These are phyloP conservation scores for Diospyros lotus DNA, from an alignment of 148 eudicot genomes.

Conservation along the genomic window DNA sequence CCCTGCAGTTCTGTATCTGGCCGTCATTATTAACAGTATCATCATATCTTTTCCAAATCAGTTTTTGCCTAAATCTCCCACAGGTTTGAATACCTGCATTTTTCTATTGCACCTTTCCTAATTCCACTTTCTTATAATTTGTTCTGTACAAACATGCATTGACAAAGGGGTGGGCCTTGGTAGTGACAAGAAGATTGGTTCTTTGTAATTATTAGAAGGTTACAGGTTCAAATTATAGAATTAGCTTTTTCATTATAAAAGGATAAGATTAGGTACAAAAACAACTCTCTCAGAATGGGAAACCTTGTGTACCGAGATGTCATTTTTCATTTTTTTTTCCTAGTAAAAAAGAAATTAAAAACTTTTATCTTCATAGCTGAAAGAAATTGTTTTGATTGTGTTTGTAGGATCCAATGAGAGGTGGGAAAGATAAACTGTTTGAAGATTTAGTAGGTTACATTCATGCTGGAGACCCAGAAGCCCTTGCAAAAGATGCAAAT, in stretches of 20 bases:
- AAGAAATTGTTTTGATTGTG: too few species aligned
- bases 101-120: not conserved
- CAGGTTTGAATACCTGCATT: not conserved
- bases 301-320: too few species aligned
- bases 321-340: too few species aligned
- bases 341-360: too few species aligned
- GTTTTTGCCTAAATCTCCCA: not conserved
- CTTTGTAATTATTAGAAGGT: too few species aligned
- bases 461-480: conserved; percentile 74
- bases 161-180: too few species aligned
- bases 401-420: conserved; percentile 92
- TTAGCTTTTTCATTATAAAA: too few species aligned
- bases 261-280: too few species aligned
- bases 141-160: not conserved
- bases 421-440: conserved; percentile 70
- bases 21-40: not conserved
- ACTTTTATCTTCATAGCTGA: not conserved
- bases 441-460: conserved; percentile 67
- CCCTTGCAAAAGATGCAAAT: conserved; percentile 56
- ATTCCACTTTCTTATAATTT: not conserved
- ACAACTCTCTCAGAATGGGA: too few species aligned
- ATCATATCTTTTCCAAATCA: not conserved
- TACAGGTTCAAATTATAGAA: too few species aligned
- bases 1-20: not conserved
- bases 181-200: too few species aligned